Evolutionary conservation across 116 monocot genomes (phyloP).

Genomic region (Posidonia oceanica): DNA sequence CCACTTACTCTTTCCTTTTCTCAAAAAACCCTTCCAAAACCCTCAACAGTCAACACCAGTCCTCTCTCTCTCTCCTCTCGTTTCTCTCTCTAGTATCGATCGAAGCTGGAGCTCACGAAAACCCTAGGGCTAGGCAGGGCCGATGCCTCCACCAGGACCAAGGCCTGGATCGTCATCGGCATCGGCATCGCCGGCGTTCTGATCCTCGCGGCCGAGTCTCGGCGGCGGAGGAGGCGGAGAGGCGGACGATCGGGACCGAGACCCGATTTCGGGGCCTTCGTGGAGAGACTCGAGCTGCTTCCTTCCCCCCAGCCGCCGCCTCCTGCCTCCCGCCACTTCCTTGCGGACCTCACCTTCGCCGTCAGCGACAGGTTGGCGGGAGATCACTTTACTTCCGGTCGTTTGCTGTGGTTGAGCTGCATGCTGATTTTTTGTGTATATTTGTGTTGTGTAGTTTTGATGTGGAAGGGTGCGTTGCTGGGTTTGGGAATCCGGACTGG

Average conservation of each 20-base stretch:
- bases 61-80: background rate
- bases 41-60: background rate
- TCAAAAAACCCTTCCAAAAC: constrained; percentile 11
- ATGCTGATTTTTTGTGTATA: background rate
- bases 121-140: constrained; percentile 11
- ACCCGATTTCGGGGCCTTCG: constrained; percentile 66
- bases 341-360: constrained; percentile 76
- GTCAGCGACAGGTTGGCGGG: constrained; percentile 61
- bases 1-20: background rate
- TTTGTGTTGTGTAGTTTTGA: constrained; percentile 58
- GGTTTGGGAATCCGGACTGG: constrained; percentile 93
- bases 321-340: constrained; percentile 63
- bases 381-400: background rate
- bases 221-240: constrained; percentile 19
- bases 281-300: constrained; percentile 68
- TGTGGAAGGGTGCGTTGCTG: constrained; percentile 60
- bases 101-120: constrained; percentile 28
- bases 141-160: constrained; percentile 26
- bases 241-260: background rate
- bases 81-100: constrained; percentile 1
- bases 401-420: background rate
- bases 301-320: constrained; percentile 77
- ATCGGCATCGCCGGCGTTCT: constrained; percentile 57
- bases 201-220: constrained; percentile 41
- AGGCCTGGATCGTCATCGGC: constrained; percentile 64